Evolutionary conservation across 257 asterid genomes (phyloP), one percentile per base, ranked within the genome.

Genomic region (Coffea canephora): DNA sequence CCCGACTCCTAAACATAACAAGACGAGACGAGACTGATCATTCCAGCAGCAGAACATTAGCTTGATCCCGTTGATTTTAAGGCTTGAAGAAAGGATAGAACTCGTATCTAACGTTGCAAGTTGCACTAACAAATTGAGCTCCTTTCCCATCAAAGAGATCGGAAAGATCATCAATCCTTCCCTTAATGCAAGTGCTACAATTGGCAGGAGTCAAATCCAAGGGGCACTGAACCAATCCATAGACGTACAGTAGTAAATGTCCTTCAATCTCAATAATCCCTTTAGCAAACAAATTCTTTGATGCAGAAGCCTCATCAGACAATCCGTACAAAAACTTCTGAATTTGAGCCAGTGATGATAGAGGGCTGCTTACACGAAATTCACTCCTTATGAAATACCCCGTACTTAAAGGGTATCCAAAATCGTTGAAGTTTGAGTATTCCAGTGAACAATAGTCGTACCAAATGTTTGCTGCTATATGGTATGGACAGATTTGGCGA

Each of bases 171-270:
- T 25, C 15, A 8, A 72, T 27, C 25, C 9, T 3, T 11, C 19
- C 2, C 18, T 10, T 8, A 72, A 72, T 27, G 76, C 76, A 72
- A 71, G 64, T 72, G 62, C 34, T 48, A 48, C 75, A 71, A 11
- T 45, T 11, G 15, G 34, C 59, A n/a, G 49, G 59, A 48, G 75
- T 23, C 52, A 15, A 13, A 72, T n/a, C 76, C 45, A 18, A 27
- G 9, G 41, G 21, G 45, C 76, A 72, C 64, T 72, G 76, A 25
- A 25, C 76, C 76, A 72, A 72, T 15, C 76, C 76, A 9, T n/a
- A 48, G 5, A 49, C n/a, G 25, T 27, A 5, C 39, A 67, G 48
- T n/a, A 1, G 5, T 4, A 54, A 54, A 2, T n/a, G 50, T 6
- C 19, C 59, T 25, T 25, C 18, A n/a, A 71, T 12, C 61, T 71